phyloP scores from a whole-genome alignment of 2,329 filamentous ascomycete genomes.

The Didymella pomorum region DNA sequence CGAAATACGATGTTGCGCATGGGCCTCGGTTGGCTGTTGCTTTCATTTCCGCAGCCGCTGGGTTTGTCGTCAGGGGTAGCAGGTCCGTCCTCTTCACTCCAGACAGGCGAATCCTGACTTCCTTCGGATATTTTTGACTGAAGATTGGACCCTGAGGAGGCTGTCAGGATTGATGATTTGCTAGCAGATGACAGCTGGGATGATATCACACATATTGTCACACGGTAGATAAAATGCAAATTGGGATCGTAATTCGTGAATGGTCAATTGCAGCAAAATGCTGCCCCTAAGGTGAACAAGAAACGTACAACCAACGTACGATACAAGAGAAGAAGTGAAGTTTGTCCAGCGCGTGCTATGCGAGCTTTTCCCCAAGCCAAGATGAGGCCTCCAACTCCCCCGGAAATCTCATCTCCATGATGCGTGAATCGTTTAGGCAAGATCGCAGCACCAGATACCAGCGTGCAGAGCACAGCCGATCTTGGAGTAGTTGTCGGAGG shows the following conservation, averaged over 20 bases:
- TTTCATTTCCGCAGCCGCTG: slow-evolving; percentile 21
- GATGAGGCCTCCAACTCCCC: slow-evolving; percentile 18
- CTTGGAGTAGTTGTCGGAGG: slow-evolving; percentile 35
- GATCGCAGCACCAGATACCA: slow-evolving; percentile 46
- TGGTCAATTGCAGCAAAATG: slow-evolving; percentile 22
- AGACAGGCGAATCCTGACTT: not conserved
- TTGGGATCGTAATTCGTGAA: slow-evolving; percentile 26
- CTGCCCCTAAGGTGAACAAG: slow-evolving; percentile 27
- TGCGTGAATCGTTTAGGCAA: slow-evolving; percentile 33
- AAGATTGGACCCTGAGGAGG: not conserved
- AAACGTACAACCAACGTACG: slow-evolving; percentile 35
- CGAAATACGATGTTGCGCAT: slow-evolving; percentile 11
- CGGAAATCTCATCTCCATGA: slow-evolving; percentile 16
- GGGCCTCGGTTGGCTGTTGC: slow-evolving; percentile 12
- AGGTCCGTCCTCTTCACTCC: slow-evolving; percentile 4
- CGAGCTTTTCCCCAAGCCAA: slow-evolving; percentile 23
- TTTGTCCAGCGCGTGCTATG: slow-evolving; percentile 20
- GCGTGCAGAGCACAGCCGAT: slow-evolving; percentile 37
- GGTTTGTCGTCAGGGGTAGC: slow-evolving; percentile 16
- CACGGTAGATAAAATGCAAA: slow-evolving; percentile 7
- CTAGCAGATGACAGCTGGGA: not conserved
- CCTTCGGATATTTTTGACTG: not conserved
- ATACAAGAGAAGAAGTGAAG: slow-evolving; percentile 26
- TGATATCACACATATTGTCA: slow-evolving; percentile 14
- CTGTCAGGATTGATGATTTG: slow-evolving; percentile 1